These are phyloP conservation scores for Ocimum tenuiflorum DNA, from an alignment of 257 asterid genomes.

Conservation along the genomic window DNA sequence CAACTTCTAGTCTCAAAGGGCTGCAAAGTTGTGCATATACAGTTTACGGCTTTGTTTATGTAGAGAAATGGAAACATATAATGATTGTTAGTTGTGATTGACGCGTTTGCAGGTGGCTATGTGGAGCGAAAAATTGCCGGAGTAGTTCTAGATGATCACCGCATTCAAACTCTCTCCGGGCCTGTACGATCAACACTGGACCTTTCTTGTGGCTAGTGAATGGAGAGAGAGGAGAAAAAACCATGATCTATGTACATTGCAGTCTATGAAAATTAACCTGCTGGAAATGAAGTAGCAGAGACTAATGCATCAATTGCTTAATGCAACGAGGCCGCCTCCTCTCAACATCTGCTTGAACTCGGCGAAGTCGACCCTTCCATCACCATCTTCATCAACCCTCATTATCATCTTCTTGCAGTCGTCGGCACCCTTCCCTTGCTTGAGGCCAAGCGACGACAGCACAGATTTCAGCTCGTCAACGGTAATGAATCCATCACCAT, in stretches of 20 bases:
- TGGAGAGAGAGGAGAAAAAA: not conserved
- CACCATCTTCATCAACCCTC: conserved; percentile 56
- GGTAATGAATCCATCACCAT: conserved; percentile 53
- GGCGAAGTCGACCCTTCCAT: conserved; percentile 45
- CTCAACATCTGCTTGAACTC: conserved; percentile 75
- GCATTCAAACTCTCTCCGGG: too few relatives aligned
- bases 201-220: not conserved
- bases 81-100: not conserved
- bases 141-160: not conserved
- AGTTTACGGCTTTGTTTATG: not conserved
- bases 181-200: not conserved
- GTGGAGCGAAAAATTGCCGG: not conserved
- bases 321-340: conserved; percentile 48
- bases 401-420: conserved; percentile 58
- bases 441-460: conserved; percentile 42
- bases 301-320: conserved; percentile 19
- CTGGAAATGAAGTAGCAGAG: not conserved
- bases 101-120: not conserved
- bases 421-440: conserved; percentile 46
- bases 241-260: conserved; percentile 21
- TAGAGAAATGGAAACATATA: not conserved
- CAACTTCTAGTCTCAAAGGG: not conserved
- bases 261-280: conserved; percentile 9
- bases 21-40: too few relatives aligned
- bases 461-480: conserved; percentile 53